Conservation (phyloP, 257 asterid species). For the Lycium ferocissimum region DNA sequence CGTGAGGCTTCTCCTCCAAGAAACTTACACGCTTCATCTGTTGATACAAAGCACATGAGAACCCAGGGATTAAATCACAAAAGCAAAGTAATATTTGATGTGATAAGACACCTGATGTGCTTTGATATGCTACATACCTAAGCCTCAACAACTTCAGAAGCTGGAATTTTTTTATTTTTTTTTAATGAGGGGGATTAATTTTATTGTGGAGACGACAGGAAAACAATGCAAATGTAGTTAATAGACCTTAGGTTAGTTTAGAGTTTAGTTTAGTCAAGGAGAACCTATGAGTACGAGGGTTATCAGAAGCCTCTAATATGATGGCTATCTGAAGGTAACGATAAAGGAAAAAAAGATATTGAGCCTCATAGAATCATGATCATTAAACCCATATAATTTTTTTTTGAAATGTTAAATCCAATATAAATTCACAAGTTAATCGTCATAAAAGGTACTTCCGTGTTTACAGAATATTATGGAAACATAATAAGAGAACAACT, state of each 20-base stretch:
- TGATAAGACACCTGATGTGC: slow-evolving; percentile 1
- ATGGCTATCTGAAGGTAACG: background rate
- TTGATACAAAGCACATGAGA: slow-evolving; percentile 16
- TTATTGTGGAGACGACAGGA: background rate
- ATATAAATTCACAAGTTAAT: background rate
- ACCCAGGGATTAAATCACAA: background rate
- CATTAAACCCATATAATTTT: background rate
- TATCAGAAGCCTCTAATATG: slow-evolving; percentile 20
- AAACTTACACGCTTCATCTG: slow-evolving; percentile 66
- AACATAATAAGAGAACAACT: slow-evolving; percentile 8
- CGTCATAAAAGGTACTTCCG: background rate
- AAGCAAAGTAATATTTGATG: slow-evolving; percentile 19
- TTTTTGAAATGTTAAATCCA: no score
- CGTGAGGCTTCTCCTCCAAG: slow-evolving; percentile 79
- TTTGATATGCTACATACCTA: slow-evolving; percentile 15
- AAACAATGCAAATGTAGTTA: background rate
- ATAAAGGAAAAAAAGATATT: background rate
- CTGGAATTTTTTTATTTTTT: background rate
- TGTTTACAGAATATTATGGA: slow-evolving; percentile 11
- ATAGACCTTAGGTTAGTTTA: slow-evolving; percentile 8
- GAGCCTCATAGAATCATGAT: background rate
- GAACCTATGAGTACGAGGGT: background rate
- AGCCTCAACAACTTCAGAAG: slow-evolving; percentile 22
- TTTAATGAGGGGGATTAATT: background rate
- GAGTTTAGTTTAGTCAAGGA: background rate